Base-by-base conservation (phyloP, 192 early-diverging fungal species). In the Coemansia umbellata region DNA sequence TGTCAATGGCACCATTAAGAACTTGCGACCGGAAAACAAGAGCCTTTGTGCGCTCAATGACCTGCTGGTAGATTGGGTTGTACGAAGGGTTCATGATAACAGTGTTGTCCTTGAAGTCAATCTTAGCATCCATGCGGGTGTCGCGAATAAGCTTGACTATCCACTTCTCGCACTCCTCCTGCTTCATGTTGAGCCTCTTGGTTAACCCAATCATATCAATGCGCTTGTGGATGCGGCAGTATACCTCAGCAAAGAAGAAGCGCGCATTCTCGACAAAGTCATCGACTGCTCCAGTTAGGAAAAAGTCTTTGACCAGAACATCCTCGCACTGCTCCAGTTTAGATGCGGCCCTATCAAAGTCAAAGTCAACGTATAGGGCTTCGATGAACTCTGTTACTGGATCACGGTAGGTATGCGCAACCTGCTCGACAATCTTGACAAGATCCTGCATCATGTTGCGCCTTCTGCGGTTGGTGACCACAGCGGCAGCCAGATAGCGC, bases 111-210 rank as follows among this genome's bases (percentile, higher is more conserved):
- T 94, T 81, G 55, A 85, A 87, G 67, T 98, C 94, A 60, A 98
- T 89, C 84, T 98, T 98, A 62, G 93, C 95, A 51, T 98, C 94
- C 60, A 96, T 91, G 60, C 91, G 82, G 17, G 93, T 93, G 56
- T 95, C 91, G 32, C 93, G 85, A 69, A 98, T 95, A 48, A 98
- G 80, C 80, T 98, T 91, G 37, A 93, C 93, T 47, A 98, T 94
- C 93, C 93, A 96, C 75, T 95, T 95, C 67, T 96, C 94, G 48
- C 92, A 93, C 63, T 89, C 87, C 58, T 92, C 91, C 65, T 86
- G 82, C 64, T 79, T 81, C 82, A 96, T 82, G 63, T 90, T 89
- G 37, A 98, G 79, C 44, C 84, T 87, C 60, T 85, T 83, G 44
- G 86, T 86, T 58, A 98, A 79, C 26, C 84, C 85, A n/a, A 75